These are phyloP conservation scores for Leccinum ochraceum DNA, from an alignment of 768 basidiomycete species.

Conservation along the genomic window DNA sequence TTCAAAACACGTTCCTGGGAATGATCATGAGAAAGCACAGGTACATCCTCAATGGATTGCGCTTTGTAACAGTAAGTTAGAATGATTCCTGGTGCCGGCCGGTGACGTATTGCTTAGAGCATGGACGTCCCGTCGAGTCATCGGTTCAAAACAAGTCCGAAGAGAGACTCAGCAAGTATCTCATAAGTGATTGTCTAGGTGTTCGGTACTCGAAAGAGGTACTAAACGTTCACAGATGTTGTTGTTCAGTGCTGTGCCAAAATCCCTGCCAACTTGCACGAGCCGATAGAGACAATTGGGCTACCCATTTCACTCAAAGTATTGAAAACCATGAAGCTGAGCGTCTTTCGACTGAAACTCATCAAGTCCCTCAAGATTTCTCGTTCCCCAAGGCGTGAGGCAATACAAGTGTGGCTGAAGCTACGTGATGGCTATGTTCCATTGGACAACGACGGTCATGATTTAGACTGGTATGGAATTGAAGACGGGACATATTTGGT, in stretches of 20 bases:
- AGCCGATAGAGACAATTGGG: constrained; percentile 17
- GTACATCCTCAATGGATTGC: constrained; percentile 66
- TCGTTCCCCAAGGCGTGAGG: constrained; percentile 28
- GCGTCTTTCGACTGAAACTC: constrained; percentile 62
- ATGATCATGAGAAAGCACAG: constrained; percentile 43
- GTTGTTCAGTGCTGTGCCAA: constrained; percentile 28
- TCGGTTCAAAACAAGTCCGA: constrained; percentile 31
- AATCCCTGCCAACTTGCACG: constrained; percentile 24
- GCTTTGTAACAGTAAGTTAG: constrained; percentile 59
- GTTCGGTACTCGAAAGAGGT: constrained; percentile 1
- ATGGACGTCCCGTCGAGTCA: constrained; percentile 52
- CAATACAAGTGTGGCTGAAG: constrained; percentile 54
- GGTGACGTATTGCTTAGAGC: constrained; percentile 40
- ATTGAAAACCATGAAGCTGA: constrained; percentile 69
- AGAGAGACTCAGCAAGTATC: constrained; percentile 58
- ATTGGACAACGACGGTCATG: constrained; percentile 52
- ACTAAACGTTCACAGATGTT: constrained; percentile 28
- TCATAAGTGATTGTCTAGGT: constrained; percentile 51
- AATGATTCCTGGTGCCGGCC: background rate
- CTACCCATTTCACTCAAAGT: constrained; percentile 45
- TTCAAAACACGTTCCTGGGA: constrained; percentile 43
- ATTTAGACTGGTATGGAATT: constrained; percentile 72
- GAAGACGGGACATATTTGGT: constrained; percentile 49
- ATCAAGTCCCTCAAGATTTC: constrained; percentile 47
- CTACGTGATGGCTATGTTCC: constrained; percentile 52